Base-by-base conservation (phyloP, 2,329 filamentous ascomycete species). In the Ploettnerulaceae sp. region DNA sequence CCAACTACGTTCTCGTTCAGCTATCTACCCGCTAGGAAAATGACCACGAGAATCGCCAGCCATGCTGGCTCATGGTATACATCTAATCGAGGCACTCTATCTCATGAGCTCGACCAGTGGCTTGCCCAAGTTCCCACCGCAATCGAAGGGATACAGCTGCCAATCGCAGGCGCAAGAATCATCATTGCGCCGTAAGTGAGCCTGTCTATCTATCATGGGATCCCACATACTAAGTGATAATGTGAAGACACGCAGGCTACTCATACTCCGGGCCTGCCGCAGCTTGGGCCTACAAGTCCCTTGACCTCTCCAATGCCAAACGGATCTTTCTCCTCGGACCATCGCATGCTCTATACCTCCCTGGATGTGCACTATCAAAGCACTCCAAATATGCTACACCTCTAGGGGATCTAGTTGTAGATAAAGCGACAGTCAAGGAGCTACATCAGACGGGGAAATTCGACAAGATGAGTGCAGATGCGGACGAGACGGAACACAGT, bases 41-140 rank as follows among this genome's bases (percentile, higher is more conserved):
- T 67, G 66, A 58, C 60, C 2, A 66, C 58, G 12, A 70, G 83
- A 61, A 65, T 71, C 55, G 83, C 89, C 15, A 80, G 75, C 46
- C 93, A 97, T 65, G 89, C 91, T 17, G 86, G 87, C 29, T 84
- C 81, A 14, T 98, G 93, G 93, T 98, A 98, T 65, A 74, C 81
- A 5, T 74, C 74, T 38, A 73, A 81, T 49, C 69, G 75, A 5
- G 63, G 65, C 2, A 66, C 67, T n/a, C 77, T 97, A 40, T 76
- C 76, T 3, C 59, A 63, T 5, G 75, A 95, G 68, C 82, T 98
- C 4, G 80, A 93, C 47, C 66, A 68, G 39, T 95, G 81, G 75
- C 75, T 97, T n/a, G 71, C 69, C 28, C 70, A 76, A 28, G 90
- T 95, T 6, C 84, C 87, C 2, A 66, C 72, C 38, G 73, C 75